Conservation (phyloP, 2,329 filamentous ascomycete genomes). For the Zymoseptoria ardabiliae region DNA sequence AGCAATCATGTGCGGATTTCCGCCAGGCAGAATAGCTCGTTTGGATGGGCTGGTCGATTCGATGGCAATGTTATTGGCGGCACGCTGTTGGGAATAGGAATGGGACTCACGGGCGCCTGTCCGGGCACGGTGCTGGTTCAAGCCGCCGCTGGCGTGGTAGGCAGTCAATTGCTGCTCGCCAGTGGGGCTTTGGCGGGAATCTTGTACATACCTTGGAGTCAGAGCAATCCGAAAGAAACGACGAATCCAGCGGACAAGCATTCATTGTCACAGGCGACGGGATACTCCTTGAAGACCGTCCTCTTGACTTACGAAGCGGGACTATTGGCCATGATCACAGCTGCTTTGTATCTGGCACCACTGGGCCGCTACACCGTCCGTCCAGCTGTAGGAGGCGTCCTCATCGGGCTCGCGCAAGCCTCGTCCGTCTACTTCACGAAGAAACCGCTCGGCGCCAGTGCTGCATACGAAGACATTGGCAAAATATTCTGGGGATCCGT, state of each 20-base stretch:
- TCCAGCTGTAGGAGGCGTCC: not conserved
- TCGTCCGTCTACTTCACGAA: not conserved
- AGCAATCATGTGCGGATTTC: not conserved
- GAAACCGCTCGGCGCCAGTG: not conserved
- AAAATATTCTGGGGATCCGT: not conserved
- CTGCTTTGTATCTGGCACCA: not conserved
- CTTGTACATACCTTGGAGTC: not conserved
- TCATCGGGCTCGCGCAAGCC: not conserved
- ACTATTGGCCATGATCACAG: not conserved
- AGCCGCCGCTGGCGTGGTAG: constrained; percentile 44
- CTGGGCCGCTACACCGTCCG: not conserved
- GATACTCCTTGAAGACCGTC: not conserved
- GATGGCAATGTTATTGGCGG: constrained; percentile 54
- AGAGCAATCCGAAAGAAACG: not conserved
- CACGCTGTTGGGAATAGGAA: constrained; percentile 54
- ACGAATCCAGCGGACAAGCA: not conserved
- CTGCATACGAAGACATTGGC: not conserved
- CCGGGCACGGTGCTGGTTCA: constrained; percentile 60
- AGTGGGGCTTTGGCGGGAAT: not conserved
- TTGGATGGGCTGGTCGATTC: not conserved
- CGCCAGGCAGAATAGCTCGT: not conserved
- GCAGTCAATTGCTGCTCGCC: not conserved
- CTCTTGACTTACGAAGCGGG: not conserved
- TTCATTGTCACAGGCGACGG: not conserved
- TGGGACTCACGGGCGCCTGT: constrained; percentile 59